Evolutionary conservation across 2,329 filamentous ascomycete genomes (phyloP).

Genomic region (Didymella segeticola): DNA sequence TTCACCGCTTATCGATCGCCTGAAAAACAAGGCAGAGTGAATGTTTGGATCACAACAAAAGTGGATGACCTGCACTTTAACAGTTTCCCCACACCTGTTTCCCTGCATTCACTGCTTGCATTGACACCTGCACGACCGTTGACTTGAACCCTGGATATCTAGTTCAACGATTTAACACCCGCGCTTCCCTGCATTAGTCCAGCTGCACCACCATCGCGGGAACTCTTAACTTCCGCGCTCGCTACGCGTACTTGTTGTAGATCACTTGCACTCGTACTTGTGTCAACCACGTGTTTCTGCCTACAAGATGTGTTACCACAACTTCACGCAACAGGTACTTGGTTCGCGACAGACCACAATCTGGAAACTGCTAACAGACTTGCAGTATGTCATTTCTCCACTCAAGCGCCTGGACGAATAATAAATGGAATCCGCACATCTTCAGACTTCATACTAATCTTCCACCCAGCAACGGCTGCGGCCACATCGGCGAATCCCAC

Average conservation of each 20-base stretch:
- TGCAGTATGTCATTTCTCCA: background rate
- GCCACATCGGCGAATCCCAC: constrained; percentile 40
- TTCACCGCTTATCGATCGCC: constrained; percentile 16
- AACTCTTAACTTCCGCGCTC: background rate
- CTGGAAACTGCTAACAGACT: background rate
- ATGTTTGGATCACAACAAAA: constrained; percentile 5
- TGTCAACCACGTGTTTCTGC: background rate
- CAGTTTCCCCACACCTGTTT: background rate
- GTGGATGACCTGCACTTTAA: background rate
- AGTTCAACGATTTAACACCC: background rate
- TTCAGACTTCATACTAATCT: background rate
- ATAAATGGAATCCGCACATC: too few species aligned
- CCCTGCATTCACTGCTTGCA: constrained; percentile 3
- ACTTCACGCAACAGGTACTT: constrained; percentile 39
- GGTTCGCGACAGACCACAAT: background rate
- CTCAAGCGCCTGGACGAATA: background rate
- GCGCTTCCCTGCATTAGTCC: constrained; percentile 5
- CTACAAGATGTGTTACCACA: constrained; percentile 39
- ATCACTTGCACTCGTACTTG: background rate
- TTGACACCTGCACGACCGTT: constrained; percentile 8
- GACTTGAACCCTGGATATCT: background rate
- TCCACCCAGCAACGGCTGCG: constrained; percentile 33
- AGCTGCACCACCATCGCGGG: background rate
- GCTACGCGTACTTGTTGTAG: background rate
- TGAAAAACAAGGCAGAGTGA: constrained; percentile 15